Evolutionary conservation across 2,329 filamentous ascomycete genomes (phyloP).

Genomic region (Bipolaris victoriae): DNA sequence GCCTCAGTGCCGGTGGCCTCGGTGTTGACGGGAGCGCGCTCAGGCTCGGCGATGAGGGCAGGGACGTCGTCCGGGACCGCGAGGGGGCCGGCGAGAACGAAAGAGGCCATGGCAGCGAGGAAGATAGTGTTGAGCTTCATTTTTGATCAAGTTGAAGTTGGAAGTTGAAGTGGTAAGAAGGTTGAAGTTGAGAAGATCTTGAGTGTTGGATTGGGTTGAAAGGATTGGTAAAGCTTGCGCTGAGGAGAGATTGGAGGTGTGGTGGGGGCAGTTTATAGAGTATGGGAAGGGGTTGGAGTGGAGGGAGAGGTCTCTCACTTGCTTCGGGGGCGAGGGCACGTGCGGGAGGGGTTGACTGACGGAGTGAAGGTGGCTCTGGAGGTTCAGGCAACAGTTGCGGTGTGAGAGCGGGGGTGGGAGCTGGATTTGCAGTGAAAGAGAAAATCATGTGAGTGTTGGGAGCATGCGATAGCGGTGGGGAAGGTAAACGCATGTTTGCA

Average conservation of each 20-base stretch:
- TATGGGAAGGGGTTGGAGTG: neutral
- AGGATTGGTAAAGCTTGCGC: neutral
- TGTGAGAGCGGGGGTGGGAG: too few species aligned
- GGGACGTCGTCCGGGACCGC: neutral
- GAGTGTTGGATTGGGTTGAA: neutral
- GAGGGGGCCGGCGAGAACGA: neutral
- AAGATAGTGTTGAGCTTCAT: slow-evolving; percentile 1
- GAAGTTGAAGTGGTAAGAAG: neutral
- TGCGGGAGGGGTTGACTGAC: too few species aligned
- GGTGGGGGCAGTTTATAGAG: neutral
- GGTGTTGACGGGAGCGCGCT: neutral
- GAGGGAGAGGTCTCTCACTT: too few species aligned
- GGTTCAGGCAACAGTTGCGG: too few species aligned
- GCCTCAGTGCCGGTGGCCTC: neutral
- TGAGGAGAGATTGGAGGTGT: too few species aligned
- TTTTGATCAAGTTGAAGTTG: neutral
- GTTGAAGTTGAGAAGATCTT: neutral
- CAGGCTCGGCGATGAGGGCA: neutral
- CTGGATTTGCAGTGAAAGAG: too few species aligned
- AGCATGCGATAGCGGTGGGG: too few species aligned
- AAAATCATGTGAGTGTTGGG: too few species aligned
- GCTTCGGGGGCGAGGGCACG: too few species aligned
- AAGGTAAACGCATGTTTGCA: too few species aligned
- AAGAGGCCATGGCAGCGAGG: neutral
- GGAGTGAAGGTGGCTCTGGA: too few species aligned